A percentile compares a stretch with the other conserved stretches of the same genome.
phyloP scores from a whole-genome alignment of 306 rosid species.

The Quercus alba region DNA sequence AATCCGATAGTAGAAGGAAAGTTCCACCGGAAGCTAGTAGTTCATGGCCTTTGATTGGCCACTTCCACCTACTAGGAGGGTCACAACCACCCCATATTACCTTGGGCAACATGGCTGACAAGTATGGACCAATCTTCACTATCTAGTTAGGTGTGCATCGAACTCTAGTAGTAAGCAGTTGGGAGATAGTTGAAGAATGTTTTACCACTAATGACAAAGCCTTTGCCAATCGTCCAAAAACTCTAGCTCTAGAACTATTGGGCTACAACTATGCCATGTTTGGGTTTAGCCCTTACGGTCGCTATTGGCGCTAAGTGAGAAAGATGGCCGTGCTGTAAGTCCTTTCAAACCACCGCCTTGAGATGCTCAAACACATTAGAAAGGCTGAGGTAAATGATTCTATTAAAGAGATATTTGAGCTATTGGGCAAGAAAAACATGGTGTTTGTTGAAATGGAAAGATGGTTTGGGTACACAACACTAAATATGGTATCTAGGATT shows the following conservation, averaged over 20 bases:
- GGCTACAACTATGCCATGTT: neutral
- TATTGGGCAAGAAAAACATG: neutral
- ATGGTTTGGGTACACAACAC: conserved; percentile 27
- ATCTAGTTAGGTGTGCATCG: neutral
- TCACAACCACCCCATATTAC: neutral
- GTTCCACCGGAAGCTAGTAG: neutral
- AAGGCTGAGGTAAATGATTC: conserved; percentile 13
- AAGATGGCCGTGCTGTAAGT: conserved; percentile 26
- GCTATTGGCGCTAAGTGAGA: neutral
- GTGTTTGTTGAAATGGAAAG: conserved; percentile 22
- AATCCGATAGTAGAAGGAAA: neutral
- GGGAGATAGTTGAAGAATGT: neutral
- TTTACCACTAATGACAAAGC: too few relatives aligned
- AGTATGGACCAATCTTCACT: neutral
- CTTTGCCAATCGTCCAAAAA: too few relatives aligned
- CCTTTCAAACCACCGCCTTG: conserved; percentile 18
- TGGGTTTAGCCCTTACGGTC: neutral
- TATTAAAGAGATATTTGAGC: conserved; percentile 5
- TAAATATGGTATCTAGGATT: conserved; percentile 14
- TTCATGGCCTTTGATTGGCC: conserved; percentile 16
- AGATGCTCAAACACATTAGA: conserved; percentile 12
- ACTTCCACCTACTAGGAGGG: conserved; percentile 10
- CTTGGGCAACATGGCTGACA: neutral
- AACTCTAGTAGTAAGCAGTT: neutral
- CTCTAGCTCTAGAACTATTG: neutral